These are phyloP conservation scores for Microsporum canis DNA, from an alignment of 2,329 filamentous ascomycete species.

Conservation along the genomic window DNA sequence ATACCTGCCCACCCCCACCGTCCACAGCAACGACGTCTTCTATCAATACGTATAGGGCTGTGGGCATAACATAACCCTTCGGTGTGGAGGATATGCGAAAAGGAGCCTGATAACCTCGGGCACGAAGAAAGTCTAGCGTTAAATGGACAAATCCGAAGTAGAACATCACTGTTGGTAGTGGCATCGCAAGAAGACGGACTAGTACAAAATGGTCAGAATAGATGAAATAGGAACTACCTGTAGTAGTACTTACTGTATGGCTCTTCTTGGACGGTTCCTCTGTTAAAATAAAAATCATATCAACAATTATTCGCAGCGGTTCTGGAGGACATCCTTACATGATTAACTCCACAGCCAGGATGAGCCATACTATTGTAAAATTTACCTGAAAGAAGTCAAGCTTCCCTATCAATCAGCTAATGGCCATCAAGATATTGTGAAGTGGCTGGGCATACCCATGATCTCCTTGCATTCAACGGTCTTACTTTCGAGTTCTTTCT, in stretches of 20 bases:
- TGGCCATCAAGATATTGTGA: not conserved
- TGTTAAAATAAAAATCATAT: constrained; percentile 12
- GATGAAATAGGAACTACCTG: not conserved
- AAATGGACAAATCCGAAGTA: constrained; percentile 35
- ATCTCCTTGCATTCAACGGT: constrained; percentile 32
- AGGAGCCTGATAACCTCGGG: constrained; percentile 39
- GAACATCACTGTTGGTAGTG: constrained; percentile 37
- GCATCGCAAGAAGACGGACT: constrained; percentile 36
- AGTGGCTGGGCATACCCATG: constrained; percentile 26
- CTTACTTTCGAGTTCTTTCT: constrained; percentile 28
- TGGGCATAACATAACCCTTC: constrained; percentile 48
- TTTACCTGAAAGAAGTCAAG: constrained; percentile 39
- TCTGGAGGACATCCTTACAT: constrained; percentile 22
- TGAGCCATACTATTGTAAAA: constrained; percentile 36
- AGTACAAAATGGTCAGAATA: constrained; percentile 6
- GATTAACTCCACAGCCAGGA: constrained; percentile 33
- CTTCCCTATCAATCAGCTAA: constrained; percentile 16
- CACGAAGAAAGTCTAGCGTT: constrained; percentile 32
- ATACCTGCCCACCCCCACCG: constrained; percentile 47
- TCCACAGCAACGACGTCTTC: constrained; percentile 60
- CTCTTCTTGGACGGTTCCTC: constrained; percentile 31
- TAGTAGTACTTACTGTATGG: constrained; percentile 27
- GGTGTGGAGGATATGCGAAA: constrained; percentile 54
- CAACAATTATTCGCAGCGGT: not conserved
- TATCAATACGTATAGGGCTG: constrained; percentile 53